Conservation (phyloP, 2,329 filamentous ascomycete species). For the Sporothrix pallida region DNA sequence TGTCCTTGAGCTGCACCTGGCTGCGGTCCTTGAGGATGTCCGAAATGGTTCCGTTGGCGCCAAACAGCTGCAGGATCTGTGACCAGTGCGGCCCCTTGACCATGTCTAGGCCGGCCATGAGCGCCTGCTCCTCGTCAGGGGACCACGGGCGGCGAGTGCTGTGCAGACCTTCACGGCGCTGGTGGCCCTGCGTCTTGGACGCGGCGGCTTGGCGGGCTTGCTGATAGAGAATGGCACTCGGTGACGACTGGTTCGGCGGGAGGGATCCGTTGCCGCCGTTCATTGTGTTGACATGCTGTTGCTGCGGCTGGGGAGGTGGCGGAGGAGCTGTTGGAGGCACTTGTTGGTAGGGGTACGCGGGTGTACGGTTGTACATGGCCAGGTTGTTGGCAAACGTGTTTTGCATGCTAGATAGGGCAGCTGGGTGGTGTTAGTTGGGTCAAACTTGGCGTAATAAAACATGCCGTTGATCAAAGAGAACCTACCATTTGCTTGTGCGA, state of each 20-base stretch:
- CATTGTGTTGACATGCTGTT: conserved; percentile 39
- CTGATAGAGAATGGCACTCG: conserved; percentile 63
- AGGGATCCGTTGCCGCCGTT: conserved; percentile 45
- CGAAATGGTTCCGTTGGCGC: conserved; percentile 76
- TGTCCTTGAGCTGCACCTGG: conserved; percentile 91
- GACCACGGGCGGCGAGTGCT: conserved; percentile 81
- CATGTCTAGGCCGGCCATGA: conserved; percentile 86
- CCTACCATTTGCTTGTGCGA: conserved; percentile 34
- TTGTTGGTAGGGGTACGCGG: conserved; percentile 34
- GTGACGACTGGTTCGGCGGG: conserved; percentile 62
- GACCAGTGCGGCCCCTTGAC: conserved; percentile 94
- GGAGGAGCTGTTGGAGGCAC: conserved; percentile 2
- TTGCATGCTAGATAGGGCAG: conserved; percentile 36
- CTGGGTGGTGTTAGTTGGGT: conserved; percentile 13
- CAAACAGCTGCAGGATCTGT: conserved; percentile 85
- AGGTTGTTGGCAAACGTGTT: conserved; percentile 36
- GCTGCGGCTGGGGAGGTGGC: conserved; percentile 40
- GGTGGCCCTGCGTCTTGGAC: conserved; percentile 61
- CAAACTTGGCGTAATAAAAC: too few relatives aligned
- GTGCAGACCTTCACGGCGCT: conserved; percentile 62
- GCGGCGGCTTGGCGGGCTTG: conserved; percentile 64
- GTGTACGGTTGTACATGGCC: conserved; percentile 33
- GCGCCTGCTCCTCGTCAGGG: conserved; percentile 84
- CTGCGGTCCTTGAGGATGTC: conserved; percentile 87
- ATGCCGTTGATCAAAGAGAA: not conserved